phyloP scores from a whole-genome alignment of 805 yeast species.

The Maudiozyma barnettii region DNA sequence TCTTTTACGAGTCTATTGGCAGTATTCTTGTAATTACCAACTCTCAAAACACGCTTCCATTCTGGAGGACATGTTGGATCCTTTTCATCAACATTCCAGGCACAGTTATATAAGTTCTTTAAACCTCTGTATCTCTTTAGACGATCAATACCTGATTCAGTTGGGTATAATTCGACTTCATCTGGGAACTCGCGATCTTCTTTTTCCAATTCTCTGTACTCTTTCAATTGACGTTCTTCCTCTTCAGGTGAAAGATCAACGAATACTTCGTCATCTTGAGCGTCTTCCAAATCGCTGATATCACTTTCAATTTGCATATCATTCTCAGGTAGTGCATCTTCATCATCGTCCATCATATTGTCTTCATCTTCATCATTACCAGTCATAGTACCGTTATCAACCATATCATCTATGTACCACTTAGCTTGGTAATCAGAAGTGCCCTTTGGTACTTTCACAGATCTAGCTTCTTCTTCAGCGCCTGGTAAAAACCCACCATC shows the following conservation, averaged over 20 bases:
- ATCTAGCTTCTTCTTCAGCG: constrained; percentile 19
- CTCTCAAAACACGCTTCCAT: constrained; percentile 66
- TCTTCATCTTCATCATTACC: constrained; percentile 24
- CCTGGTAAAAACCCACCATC: constrained; percentile 33
- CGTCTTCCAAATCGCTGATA: constrained; percentile 34
- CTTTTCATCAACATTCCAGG: constrained; percentile 80
- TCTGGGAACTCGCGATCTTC: constrained; percentile 94
- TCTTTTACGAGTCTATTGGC: constrained; percentile 60
- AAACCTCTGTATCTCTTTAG: constrained; percentile 78
- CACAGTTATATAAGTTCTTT: constrained; percentile 66
- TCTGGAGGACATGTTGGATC: constrained; percentile 69
- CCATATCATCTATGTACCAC: constrained; percentile 60
- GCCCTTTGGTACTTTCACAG: constrained; percentile 55
- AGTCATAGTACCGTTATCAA: constrained; percentile 27
- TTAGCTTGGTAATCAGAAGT: constrained; percentile 72
- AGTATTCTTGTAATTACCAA: constrained; percentile 69
- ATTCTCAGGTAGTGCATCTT: constrained; percentile 20
- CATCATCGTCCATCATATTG: constrained; percentile 24
- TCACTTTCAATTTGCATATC: constrained; percentile 13
- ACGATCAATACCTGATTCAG: constrained; percentile 64
- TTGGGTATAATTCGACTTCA: constrained; percentile 78
- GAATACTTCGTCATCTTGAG: constrained; percentile 50
- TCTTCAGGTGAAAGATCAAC: constrained; percentile 74
- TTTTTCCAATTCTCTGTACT: constrained; percentile 56
- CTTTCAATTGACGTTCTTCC: constrained; percentile 65